Conservation (phyloP, 495 filamentous ascomycete genomes). For the Bombardia bombarda region DNA sequence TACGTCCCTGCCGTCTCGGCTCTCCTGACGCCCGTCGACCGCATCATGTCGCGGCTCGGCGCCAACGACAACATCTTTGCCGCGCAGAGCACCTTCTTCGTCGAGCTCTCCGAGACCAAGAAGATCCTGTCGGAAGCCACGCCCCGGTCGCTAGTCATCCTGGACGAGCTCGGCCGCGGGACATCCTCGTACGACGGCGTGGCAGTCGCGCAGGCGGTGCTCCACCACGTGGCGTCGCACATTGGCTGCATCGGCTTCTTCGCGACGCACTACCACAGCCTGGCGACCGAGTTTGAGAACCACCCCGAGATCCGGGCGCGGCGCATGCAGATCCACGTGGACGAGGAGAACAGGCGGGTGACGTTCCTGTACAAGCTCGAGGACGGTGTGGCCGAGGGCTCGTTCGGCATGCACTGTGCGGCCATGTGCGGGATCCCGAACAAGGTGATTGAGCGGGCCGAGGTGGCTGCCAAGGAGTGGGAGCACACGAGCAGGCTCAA, state of each 20-base stretch:
- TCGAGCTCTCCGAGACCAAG: constrained; percentile 95
- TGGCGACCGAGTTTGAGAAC: constrained; percentile 78
- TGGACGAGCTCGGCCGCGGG: constrained; percentile 93
- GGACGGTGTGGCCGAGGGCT: constrained; percentile 90
- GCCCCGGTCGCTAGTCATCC: constrained; percentile 88
- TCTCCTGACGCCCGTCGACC: constrained; percentile 82
- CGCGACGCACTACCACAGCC: constrained; percentile 93
- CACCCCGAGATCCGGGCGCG: constrained; percentile 83
- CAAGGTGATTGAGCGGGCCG: constrained; percentile 77
- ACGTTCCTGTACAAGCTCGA: constrained; percentile 97
- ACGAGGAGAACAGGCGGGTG: constrained; percentile 71
- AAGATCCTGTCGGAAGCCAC: constrained; percentile 97
- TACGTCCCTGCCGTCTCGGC: constrained; percentile 81
- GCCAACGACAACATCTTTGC: constrained; percentile 99
- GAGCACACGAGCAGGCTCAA: constrained; percentile 87
- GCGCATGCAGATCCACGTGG: constrained; percentile 90
- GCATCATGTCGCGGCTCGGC: constrained; percentile 97
- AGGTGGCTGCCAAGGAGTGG: constrained; percentile 86
- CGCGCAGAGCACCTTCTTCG: constrained; percentile 96
- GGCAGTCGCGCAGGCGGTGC: constrained; percentile 90
- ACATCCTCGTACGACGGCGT: constrained; percentile 94
- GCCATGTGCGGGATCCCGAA: constrained; percentile 91
- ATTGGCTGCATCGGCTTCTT: constrained; percentile 95
- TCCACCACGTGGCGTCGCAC: constrained; percentile 90
- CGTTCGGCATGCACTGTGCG: constrained; percentile 98